phyloP scores from a whole-genome alignment of 768 basidiomycete genomes.

The Tylopilus cervinicoccineus region DNA sequence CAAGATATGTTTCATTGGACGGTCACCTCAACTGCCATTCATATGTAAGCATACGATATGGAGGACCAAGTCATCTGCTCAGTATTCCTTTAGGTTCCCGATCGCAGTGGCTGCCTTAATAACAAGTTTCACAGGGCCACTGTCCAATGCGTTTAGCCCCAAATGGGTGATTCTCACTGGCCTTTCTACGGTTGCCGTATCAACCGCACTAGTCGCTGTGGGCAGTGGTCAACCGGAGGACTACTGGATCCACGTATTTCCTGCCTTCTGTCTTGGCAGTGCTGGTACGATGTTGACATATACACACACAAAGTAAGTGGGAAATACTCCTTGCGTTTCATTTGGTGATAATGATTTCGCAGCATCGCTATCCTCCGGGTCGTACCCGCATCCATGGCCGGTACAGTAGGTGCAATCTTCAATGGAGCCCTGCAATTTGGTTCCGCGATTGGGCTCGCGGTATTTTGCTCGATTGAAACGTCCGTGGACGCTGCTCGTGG shows the following conservation, averaged over 20 bases:
- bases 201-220: constrained; percentile 40
- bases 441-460: constrained; percentile 47
- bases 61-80: neutral
- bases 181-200: constrained; percentile 33
- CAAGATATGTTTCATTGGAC: constrained; percentile 42
- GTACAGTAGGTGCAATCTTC: constrained; percentile 54
- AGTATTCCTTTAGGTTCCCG: constrained; percentile 33
- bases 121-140: constrained; percentile 36
- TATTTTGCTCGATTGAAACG: constrained; percentile 45
- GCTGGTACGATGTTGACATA: constrained; percentile 44
- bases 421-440: constrained; percentile 52
- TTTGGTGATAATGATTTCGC: neutral
- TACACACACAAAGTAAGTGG: constrained; percentile 48
- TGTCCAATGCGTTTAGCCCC: constrained; percentile 34
- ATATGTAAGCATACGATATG: constrained; percentile 29
- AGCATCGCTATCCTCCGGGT: constrained; percentile 51
- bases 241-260: constrained; percentile 48
- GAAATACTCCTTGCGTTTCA: neutral
- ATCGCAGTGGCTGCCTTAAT: constrained; percentile 38
- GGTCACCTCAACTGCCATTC: constrained; percentile 36
- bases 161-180: constrained; percentile 48
- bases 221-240: constrained; percentile 36
- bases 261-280: constrained; percentile 47
- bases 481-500: constrained; percentile 37
- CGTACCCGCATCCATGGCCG: constrained; percentile 45